A percentile compares a stretch with the other conserved stretches of the same genome.
Conservation (phyloP, 768 basidiomycete species). For the Saitozyma sp. region DNA sequence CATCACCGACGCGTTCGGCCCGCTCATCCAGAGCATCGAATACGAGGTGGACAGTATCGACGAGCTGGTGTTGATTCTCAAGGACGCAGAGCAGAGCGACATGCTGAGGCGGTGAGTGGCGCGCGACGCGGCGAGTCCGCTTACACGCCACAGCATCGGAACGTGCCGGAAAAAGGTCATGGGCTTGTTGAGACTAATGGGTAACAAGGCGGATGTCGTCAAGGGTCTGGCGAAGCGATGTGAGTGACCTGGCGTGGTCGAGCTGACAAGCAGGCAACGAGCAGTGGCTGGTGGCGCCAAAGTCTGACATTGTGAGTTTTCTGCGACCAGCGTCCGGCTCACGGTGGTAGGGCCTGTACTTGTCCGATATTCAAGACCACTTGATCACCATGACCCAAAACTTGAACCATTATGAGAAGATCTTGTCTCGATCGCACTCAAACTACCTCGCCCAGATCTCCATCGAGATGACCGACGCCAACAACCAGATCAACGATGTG, state of each 20-base stretch:
- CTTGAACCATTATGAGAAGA: slow-evolving; percentile 99
- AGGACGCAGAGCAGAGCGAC: slow-evolving; percentile 93
- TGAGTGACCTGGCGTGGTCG: slow-evolving; percentile 1
- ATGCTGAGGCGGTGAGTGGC: slow-evolving; percentile 73
- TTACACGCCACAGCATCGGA: slow-evolving; percentile 70
- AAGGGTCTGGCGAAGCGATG: slow-evolving; percentile 97
- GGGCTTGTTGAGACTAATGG: slow-evolving; percentile 94
- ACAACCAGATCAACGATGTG: slow-evolving; percentile 99
- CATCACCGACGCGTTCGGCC: slow-evolving; percentile 98
- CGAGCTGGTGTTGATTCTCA: slow-evolving; percentile 93
- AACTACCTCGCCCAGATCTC: slow-evolving; percentile 99
- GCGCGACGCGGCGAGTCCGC: slow-evolving; percentile 1
- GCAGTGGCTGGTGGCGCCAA: slow-evolving; percentile 97
- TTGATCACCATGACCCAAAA: slow-evolving; percentile 99
- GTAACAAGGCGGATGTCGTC: slow-evolving; percentile 99
- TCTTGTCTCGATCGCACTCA: slow-evolving; percentile 95
- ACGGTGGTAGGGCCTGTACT: slow-evolving; percentile 73
- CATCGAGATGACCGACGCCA: slow-evolving; percentile 99
- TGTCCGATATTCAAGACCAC: slow-evolving; percentile 98
- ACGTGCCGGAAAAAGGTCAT: slow-evolving; percentile 99
- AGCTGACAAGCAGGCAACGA: slow-evolving; percentile 58
- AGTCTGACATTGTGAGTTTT: slow-evolving; percentile 79
- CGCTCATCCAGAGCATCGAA: slow-evolving; percentile 96
- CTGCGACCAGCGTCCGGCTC: too few relatives aligned
- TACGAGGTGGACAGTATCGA: slow-evolving; percentile 99